phyloP scores from a whole-genome alignment of 2,329 filamentous ascomycete species.

The Alternaria incomplexa region DNA sequence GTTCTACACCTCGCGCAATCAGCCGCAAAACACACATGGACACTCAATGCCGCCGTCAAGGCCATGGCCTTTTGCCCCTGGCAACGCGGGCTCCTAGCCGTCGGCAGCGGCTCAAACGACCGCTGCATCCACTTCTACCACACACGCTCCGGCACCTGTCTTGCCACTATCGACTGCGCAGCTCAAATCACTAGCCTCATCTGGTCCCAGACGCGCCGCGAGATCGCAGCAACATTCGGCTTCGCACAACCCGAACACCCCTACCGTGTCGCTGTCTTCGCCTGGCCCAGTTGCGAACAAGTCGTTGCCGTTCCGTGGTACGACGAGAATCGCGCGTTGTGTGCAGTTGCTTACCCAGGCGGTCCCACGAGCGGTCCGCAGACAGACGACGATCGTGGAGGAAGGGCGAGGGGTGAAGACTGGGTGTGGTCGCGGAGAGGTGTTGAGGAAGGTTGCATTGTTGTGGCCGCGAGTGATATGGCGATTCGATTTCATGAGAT shows the following conservation, averaged over 20 bases:
- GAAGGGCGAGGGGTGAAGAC: constrained; percentile 55
- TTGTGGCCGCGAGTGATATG: constrained; percentile 89
- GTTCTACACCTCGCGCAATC: constrained; percentile 59
- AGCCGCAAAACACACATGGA: constrained; percentile 73
- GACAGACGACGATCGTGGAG: constrained; percentile 7
- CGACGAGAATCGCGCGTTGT: constrained; percentile 78
- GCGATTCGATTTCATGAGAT: constrained; percentile 96
- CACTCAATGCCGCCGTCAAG: constrained; percentile 88
- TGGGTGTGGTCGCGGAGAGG: constrained; percentile 63
- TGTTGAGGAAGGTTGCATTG: constrained; percentile 78
- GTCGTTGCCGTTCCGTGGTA: constrained; percentile 86
- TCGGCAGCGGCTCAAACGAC: constrained; percentile 92
- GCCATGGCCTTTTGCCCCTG: constrained; percentile 97
- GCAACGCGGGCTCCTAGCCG: constrained; percentile 85
- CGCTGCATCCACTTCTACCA: constrained; percentile 97
- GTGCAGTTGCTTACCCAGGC: constrained; percentile 83
- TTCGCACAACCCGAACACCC: constrained; percentile 91
- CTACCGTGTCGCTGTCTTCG: constrained; percentile 88
- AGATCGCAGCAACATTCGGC: constrained; percentile 93
- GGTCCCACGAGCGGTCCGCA: constrained; percentile 53
- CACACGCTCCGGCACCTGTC: constrained; percentile 77
- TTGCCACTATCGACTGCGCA: constrained; percentile 90
- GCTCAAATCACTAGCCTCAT: constrained; percentile 93
- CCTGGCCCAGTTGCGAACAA: constrained; percentile 89
- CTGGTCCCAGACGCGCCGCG: constrained; percentile 83